These are phyloP conservation scores for Boletus reticuloceps DNA, from an alignment of 768 basidiomycete species.

Conservation along the genomic window DNA sequence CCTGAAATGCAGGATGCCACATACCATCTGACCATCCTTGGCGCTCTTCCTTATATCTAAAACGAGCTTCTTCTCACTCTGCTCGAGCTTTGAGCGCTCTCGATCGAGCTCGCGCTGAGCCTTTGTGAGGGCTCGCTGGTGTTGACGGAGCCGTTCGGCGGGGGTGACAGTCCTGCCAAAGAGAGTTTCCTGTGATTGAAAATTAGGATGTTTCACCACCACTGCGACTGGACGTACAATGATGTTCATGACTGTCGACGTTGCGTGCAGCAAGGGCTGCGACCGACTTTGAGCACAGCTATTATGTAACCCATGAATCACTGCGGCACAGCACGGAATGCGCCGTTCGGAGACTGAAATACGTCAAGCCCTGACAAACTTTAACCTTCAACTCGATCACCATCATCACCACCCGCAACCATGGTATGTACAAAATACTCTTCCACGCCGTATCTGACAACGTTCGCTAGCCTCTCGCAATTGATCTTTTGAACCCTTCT, in stretches of 20 bases:
- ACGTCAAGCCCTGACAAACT: constrained; percentile 16
- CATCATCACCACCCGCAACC: constrained; percentile 16
- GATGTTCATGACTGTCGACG: constrained; percentile 63
- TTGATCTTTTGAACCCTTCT: constrained; percentile 97
- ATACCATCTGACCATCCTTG: constrained; percentile 90
- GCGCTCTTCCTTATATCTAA: constrained; percentile 96
- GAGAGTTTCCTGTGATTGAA: constrained; percentile 74
- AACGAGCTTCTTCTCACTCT: constrained; percentile 95
- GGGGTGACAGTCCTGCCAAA: constrained; percentile 95
- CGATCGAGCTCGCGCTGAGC: constrained; percentile 98
- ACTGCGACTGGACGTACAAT: constrained; percentile 43
- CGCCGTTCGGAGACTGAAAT: constrained; percentile 21
- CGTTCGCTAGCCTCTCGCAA: constrained; percentile 80
- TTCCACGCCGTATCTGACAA: constrained; percentile 3
- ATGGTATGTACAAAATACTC: constrained; percentile 15
- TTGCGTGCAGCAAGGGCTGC: constrained; percentile 14
- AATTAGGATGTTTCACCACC: constrained; percentile 8
- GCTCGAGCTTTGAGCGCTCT: constrained; percentile 90
- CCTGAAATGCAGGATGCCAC: constrained; percentile 13
- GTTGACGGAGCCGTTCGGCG: constrained; percentile 93
- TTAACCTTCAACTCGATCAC: constrained; percentile 26
- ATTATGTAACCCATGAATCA: not conserved
- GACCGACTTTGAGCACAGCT: not conserved
- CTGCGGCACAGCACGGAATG: constrained; percentile 1
- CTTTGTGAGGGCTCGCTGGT: constrained; percentile 93